Evolutionary conservation across 2,329 filamentous ascomycete species (phyloP).

Genomic region (Colletotrichum spaethianum): DNA sequence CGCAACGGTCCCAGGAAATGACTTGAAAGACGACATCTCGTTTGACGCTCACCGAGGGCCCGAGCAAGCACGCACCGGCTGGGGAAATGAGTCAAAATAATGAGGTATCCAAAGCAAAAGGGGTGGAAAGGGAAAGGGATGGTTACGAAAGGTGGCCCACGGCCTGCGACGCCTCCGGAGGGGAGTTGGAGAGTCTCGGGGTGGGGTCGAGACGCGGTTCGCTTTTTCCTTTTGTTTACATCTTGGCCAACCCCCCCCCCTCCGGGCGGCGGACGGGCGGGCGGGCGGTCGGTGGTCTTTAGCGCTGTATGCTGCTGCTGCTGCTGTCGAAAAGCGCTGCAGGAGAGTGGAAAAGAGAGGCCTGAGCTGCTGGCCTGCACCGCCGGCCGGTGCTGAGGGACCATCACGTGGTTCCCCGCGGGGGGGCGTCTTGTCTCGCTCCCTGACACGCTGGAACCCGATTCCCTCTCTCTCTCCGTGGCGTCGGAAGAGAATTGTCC

Average conservation of each 20-base stretch:
- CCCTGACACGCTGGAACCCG: too few species aligned
- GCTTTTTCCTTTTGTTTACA: constrained; percentile 8
- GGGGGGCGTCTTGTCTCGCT: not conserved
- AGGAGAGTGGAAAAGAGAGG: not conserved
- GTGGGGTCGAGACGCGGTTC: constrained; percentile 18
- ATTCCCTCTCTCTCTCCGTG: too few species aligned
- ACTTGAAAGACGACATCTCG: not conserved
- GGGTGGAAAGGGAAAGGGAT: not conserved
- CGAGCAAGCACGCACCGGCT: not conserved
- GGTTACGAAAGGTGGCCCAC: not conserved
- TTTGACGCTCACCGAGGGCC: constrained; percentile 17
- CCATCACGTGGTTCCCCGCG: not conserved
- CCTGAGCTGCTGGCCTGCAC: not conserved
- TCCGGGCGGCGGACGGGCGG: not conserved
- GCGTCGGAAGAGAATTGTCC: too few species aligned
- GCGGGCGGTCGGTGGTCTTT: not conserved
- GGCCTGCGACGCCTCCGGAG: constrained; percentile 4
- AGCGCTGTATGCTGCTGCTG: too few species aligned
- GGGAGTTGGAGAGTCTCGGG: not conserved
- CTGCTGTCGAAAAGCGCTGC: too few species aligned
- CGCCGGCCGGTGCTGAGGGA: not conserved
- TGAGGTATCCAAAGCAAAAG: not conserved
- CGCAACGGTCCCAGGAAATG: not conserved
- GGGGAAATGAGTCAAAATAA: not conserved
- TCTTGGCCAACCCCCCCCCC: not conserved